phyloP scores from a whole-genome alignment of 2,329 filamentous ascomycete species.

The Lasiodiplodia gonubiensis region DNA sequence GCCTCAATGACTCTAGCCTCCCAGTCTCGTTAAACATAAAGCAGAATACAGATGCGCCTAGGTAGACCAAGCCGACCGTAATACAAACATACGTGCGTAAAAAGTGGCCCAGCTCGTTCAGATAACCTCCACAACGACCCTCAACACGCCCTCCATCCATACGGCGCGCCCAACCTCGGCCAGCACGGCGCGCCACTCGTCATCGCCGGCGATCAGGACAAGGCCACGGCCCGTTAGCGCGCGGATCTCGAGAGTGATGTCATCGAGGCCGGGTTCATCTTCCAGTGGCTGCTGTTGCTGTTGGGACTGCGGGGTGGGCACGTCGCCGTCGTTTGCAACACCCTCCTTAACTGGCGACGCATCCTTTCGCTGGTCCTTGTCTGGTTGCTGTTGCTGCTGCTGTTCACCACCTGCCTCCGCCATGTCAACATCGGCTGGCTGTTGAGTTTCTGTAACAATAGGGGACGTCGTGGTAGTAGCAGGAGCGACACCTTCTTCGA shows the following conservation, averaged over 20 bases:
- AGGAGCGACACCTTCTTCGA: neutral
- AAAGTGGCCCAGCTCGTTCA: neutral
- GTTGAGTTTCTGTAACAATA: neutral
- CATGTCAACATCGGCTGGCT: neutral
- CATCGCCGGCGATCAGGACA: constrained; percentile 33
- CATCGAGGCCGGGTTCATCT: neutral
- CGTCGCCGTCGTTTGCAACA: neutral
- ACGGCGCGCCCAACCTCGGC: constrained; percentile 37
- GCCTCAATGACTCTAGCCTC: neutral
- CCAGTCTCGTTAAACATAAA: neutral
- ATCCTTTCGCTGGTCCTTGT: neutral
- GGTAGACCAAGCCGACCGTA: neutral
- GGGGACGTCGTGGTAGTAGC: neutral
- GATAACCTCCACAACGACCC: constrained; percentile 39
- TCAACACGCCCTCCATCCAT: constrained; percentile 41
- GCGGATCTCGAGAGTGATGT: constrained; percentile 35
- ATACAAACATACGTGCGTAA: neutral
- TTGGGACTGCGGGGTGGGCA: neutral
- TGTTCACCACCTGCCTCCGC: neutral
- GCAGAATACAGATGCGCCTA: neutral
- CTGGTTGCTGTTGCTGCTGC: neutral
- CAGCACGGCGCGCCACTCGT: constrained; percentile 38
- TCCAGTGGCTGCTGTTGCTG: neutral
- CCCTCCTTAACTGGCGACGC: neutral
- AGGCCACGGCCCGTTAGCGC: constrained; percentile 37